Percentiles rank a stretch among this genome's conserved stretches.
Evolutionary conservation across 345 rosid species (phyloP).

Genomic region (Gossypium anomalum): DNA sequence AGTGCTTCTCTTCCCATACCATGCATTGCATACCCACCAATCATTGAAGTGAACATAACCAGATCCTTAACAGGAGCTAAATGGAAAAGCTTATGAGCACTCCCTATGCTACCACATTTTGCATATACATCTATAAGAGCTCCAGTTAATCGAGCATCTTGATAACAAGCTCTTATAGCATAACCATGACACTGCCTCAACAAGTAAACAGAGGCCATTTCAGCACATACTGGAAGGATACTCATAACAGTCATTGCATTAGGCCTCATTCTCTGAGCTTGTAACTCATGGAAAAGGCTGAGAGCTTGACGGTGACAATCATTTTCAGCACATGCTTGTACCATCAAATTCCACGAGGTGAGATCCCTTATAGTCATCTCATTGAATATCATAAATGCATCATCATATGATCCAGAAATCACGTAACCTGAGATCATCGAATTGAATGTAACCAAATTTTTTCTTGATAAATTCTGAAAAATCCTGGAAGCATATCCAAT

Average conservation of each 20-base stretch:
- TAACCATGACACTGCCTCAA: constrained; percentile 75
- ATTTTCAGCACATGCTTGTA: constrained; percentile 60
- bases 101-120: constrained; percentile 62
- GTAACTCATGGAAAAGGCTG: constrained; percentile 45
- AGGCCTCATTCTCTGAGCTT: constrained; percentile 61
- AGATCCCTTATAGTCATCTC: constrained; percentile 49
- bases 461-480: constrained; percentile 44
- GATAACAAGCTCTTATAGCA: constrained; percentile 48
- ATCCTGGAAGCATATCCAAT: constrained; percentile 53
- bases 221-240: constrained; percentile 67
- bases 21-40: constrained; percentile 76
- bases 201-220: constrained; percentile 52
- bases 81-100: constrained; percentile 54
- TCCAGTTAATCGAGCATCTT: constrained; percentile 54
- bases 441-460: constrained; percentile 52
- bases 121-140: constrained; percentile 74
- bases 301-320: constrained; percentile 47
- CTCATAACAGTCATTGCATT: constrained; percentile 68
- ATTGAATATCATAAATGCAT: constrained; percentile 42
- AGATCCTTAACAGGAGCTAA: constrained; percentile 55
- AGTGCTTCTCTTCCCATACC: constrained; percentile 86
- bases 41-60: constrained; percentile 69
- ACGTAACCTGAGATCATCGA: constrained; percentile 59
- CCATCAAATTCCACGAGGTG: constrained; percentile 81
- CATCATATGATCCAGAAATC: constrained; percentile 45